Conservation (phyloP, 2,329 filamentous ascomycete species). For the Volutella citrinella region DNA sequence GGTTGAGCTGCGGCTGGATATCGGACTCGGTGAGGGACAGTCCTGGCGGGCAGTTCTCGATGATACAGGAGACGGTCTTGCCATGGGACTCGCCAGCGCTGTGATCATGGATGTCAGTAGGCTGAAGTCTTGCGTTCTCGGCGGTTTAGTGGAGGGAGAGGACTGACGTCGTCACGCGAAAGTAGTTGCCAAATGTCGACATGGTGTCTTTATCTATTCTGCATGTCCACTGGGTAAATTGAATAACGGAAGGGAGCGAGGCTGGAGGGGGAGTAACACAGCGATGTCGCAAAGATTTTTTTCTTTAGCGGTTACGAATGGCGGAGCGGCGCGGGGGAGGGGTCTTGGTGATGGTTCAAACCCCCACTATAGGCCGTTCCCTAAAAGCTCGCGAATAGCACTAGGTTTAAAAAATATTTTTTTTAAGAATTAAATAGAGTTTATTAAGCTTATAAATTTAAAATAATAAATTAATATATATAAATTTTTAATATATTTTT, state of each 20-base stretch:
- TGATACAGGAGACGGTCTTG: constrained; percentile 4
- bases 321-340: too few species aligned
- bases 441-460: too few species aligned
- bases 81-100: constrained; percentile 9
- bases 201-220: constrained; percentile 44
- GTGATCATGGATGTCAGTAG: constrained; percentile 5
- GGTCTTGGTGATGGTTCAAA: too few species aligned
- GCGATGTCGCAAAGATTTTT: constrained; percentile 10
- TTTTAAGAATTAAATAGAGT: too few species aligned
- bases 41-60: too few species aligned
- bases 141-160: constrained; percentile 10
- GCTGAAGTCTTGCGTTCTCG: constrained; percentile 9
- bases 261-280: constrained; percentile 7
- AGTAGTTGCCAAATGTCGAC: constrained; percentile 75
- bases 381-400: too few species aligned
- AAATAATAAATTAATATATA: too few species aligned
- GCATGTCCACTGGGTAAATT: constrained; percentile 7
- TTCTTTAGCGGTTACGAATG: too few species aligned
- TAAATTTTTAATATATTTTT: too few species aligned
- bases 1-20: constrained; percentile 4
- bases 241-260: constrained; percentile 2
- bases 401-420: too few species aligned
- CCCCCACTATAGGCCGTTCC: too few species aligned
- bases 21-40: too few species aligned
- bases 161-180: constrained; percentile 61